Base-by-base conservation (phyloP, 441 rosid species). In the Theobroma grandiflorum region DNA sequence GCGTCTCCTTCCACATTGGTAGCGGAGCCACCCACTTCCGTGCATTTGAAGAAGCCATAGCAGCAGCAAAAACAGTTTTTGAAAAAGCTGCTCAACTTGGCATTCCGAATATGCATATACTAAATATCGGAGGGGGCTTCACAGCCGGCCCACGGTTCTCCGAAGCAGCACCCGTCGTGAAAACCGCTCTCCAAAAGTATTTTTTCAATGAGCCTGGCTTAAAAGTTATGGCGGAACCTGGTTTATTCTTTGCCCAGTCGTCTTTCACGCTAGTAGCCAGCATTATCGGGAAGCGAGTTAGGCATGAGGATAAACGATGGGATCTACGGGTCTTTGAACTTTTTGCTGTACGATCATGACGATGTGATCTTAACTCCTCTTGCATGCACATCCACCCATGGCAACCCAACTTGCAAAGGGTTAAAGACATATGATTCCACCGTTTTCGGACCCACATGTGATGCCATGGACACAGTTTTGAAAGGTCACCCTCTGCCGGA, bases 301-400 rank as follows among this genome's bases (percentile, higher is more conserved):
- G 90, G 49, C 80, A 80, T 2, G 88, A 82, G 87, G 89, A 78
- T 84, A 2, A 84, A 82, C 66, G 87, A 86, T 69, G 89, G 89
- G 16, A 18, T 81, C 52, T 87, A 78, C 78, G 86, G 85, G 9
- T 85, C 90, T 15, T 38, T 87, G 74, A 75, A 77, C 50, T 77
- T 26, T 26, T 26, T 26, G 31, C 31, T 26, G 31, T 26, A 26
- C 47, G 85, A 81, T 63, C 76, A 79, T 22, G 86, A 79, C 31
- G 74, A 83, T 3, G 6, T 81, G n/a, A 81, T 67, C 20, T 81
- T 84, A 61, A 45, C 37, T 71, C 85, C 89, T 3, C 78, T 83
- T 0, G 82, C 87, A 3, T 78, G 69, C 55, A 35, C 16, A 8
- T 83, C 87, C 4, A 78, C 68, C 40, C 68, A 45, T 50, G 76